Conservation (phyloP, 768 basidiomycete genomes). For the Mrakia gelida region DNA sequence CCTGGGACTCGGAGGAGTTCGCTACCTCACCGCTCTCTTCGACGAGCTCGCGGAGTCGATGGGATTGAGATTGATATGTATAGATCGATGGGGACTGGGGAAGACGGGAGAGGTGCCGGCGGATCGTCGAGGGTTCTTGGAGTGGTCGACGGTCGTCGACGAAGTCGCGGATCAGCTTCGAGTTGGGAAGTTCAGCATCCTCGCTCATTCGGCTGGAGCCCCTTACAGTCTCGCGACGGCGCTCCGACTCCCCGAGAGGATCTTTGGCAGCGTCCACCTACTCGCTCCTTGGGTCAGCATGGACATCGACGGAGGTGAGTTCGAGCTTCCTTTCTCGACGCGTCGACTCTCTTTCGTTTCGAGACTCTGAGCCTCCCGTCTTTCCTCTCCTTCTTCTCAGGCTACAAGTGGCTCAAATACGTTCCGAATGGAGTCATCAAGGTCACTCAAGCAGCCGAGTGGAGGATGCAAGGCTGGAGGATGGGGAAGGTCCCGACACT, state of each 20-base stretch:
- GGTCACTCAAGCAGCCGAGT: slow-evolving; percentile 94
- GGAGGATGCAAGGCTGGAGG: slow-evolving; percentile 96
- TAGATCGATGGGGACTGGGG: slow-evolving; percentile 93
- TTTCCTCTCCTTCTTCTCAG: slow-evolving; percentile 45
- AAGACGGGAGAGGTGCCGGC: slow-evolving; percentile 62
- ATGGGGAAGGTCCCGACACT: slow-evolving; percentile 77
- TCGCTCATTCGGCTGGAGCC: slow-evolving; percentile 94
- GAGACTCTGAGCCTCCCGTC: slow-evolving; percentile 33
- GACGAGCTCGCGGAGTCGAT: slow-evolving; percentile 92
- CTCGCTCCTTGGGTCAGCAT: slow-evolving; percentile 96
- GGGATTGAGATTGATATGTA: slow-evolving; percentile 81
- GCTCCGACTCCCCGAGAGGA: slow-evolving; percentile 65
- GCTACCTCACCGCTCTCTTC: slow-evolving; percentile 90
- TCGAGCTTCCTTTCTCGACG: background rate
- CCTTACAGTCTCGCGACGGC: slow-evolving; percentile 90
- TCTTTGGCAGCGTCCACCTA: slow-evolving; percentile 78
- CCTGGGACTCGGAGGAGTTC: slow-evolving; percentile 86
- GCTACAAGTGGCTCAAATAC: slow-evolving; percentile 95
- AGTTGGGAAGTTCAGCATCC: slow-evolving; percentile 74
- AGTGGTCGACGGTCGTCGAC: slow-evolving; percentile 86
- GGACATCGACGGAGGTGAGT: slow-evolving; percentile 71
- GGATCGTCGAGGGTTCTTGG: slow-evolving; percentile 70
- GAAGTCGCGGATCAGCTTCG: slow-evolving; percentile 78
- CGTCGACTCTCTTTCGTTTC: slow-evolving; percentile 3
- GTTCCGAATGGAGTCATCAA: slow-evolving; percentile 88